Evolutionary conservation across 495 filamentous ascomycete species (phyloP).

Genomic region (Haplographium delicatum): DNA sequence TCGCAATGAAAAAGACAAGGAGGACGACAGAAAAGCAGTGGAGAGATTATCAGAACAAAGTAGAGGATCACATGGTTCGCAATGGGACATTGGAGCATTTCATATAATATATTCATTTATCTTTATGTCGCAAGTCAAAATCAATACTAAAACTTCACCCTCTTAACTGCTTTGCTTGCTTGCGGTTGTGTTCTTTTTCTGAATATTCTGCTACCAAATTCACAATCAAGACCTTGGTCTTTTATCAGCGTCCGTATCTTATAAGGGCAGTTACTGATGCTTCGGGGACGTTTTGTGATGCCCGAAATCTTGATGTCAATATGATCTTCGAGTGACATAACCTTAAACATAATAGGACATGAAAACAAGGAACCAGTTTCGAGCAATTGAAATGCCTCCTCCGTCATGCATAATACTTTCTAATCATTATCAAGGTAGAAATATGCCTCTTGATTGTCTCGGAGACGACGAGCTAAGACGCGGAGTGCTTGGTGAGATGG

Average conservation of each 20-base stretch:
- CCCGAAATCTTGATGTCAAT: conserved; percentile 12
- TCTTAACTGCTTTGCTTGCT: not conserved
- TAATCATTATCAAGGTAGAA: not conserved
- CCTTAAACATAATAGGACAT: not conserved
- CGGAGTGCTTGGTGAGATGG: not conserved
- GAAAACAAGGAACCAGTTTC: not conserved
- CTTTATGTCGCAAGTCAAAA: not conserved
- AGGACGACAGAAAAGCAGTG: not conserved
- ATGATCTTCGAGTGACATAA: not conserved
- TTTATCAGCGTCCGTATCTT: conserved; percentile 5
- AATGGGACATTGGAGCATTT: not conserved
- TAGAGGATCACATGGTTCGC: not conserved
- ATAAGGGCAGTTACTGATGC: conserved; percentile 20
- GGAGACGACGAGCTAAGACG: not conserved
- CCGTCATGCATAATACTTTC: not conserved
- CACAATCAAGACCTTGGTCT: conserved; percentile 10
- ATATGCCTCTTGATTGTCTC: not conserved
- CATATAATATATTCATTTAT: not conserved
- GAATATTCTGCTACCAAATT: not conserved
- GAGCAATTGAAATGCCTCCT: not conserved
- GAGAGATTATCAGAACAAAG: not conserved
- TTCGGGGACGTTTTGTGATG: not conserved
- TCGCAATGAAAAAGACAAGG: not conserved
- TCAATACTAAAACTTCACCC: not conserved
- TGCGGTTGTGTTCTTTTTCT: not conserved